Evolutionary conservation across 2,329 filamentous ascomycete genomes (phyloP).

Genomic region (Paecilomyces fulvus): DNA sequence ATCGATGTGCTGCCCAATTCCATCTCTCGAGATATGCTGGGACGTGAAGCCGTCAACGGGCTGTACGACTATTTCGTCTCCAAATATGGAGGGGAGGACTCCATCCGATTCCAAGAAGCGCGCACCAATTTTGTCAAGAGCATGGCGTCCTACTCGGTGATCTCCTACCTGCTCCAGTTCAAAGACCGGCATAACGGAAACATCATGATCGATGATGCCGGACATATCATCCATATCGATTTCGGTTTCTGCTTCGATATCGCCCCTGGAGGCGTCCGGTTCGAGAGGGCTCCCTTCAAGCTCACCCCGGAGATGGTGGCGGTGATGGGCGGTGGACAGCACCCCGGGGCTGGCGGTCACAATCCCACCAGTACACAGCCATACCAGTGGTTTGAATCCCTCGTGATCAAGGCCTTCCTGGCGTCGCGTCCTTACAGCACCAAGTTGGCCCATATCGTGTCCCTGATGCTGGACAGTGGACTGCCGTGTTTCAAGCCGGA

Average conservation of each 20-base stretch:
- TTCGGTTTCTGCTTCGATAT: constrained; percentile 99
- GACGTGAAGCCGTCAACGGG: constrained; percentile 93
- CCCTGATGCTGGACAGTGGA: constrained; percentile 92
- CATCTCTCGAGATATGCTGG: constrained; percentile 97
- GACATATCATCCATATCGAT: constrained; percentile 96
- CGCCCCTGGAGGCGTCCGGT: constrained; percentile 90
- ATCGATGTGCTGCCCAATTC: constrained; percentile 98
- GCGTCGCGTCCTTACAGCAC: constrained; percentile 78
- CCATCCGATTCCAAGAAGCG: constrained; percentile 86
- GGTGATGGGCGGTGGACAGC: constrained; percentile 80
- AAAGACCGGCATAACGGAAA: constrained; percentile 99
- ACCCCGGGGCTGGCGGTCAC: constrained; percentile 25
- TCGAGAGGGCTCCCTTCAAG: constrained; percentile 97
- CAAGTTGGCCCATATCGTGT: constrained; percentile 81
- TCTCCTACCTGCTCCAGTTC: constrained; percentile 94
- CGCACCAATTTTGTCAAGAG: constrained; percentile 97
- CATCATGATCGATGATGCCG: constrained; percentile 97
- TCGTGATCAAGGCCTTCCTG: constrained; percentile 92
- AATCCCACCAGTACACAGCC: constrained; percentile 64
- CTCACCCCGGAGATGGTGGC: constrained; percentile 95
- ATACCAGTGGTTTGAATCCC: constrained; percentile 93
- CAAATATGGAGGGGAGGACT: constrained; percentile 95
- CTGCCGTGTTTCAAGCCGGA: constrained; percentile 97
- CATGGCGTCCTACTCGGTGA: constrained; percentile 97
- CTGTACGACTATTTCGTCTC: constrained; percentile 97